Percentiles rank a stretch among this genome's conserved stretches.
Conservation (phyloP, 192 early-diverging fungal species). For the Gorgonomyces haynaldii region DNA sequence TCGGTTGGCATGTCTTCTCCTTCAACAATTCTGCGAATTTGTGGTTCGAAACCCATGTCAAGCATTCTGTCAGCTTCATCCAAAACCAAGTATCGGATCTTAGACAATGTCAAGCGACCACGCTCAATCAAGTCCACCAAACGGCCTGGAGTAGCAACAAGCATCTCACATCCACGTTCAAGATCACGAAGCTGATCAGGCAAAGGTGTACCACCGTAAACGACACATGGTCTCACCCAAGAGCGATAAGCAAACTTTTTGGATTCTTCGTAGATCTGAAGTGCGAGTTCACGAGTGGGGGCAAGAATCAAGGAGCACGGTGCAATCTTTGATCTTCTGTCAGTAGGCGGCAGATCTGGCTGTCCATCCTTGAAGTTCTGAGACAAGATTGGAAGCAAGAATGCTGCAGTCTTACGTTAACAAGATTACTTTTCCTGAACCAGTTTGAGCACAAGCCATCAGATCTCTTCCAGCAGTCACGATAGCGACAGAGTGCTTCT, state of each 20-base stretch:
- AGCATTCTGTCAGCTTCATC: constrained; percentile 57
- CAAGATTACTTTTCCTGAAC: constrained; percentile 40
- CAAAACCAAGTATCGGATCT: constrained; percentile 58
- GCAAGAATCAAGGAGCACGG: constrained; percentile 79
- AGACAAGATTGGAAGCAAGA: constrained; percentile 91
- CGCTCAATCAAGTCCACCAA: constrained; percentile 83
- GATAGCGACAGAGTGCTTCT: constrained; percentile 45
- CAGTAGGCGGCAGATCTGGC: constrained; percentile 33
- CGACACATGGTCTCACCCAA: constrained; percentile 86
- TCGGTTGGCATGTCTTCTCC: constrained; percentile 56
- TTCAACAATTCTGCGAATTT: constrained; percentile 77
- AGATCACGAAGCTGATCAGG: constrained; percentile 74
- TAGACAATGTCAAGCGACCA: constrained; percentile 56
- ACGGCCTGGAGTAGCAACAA: constrained; percentile 93
- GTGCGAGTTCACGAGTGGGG: constrained; percentile 89
- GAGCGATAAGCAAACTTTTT: constrained; percentile 54
- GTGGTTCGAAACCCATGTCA: constrained; percentile 96
- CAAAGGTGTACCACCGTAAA: constrained; percentile 93
- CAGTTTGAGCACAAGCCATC: constrained; percentile 99
- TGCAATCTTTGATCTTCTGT: constrained; percentile 31
- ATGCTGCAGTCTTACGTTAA: constrained; percentile 92
- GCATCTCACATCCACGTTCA: constrained; percentile 84
- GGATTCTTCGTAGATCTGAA: constrained; percentile 89
- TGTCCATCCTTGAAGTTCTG: constrained; percentile 76
- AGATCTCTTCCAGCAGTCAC: constrained; percentile 69